Evolutionary conservation across 352 stramenopile genomes (phyloP), one percentile per base, ranked within the genome.

Genomic region (Pythium grandisporangium): DNA sequence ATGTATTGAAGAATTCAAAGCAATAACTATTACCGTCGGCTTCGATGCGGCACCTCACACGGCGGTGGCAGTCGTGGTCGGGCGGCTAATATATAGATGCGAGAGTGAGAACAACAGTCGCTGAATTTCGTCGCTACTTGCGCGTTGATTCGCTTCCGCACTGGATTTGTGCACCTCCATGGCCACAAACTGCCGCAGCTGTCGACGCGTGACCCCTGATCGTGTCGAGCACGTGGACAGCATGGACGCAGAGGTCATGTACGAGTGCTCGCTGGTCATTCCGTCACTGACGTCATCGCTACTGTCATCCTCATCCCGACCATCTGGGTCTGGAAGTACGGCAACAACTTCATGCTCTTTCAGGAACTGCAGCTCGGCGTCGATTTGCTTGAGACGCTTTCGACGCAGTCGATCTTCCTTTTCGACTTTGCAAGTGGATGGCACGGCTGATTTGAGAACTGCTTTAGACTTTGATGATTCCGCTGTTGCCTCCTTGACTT

Each of bases 201-300:
- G 51, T 3, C 68, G 64, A 5, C 66, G 65, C 0, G 72, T 79
- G 33, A 85, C 45, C 4, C 72, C 58, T 4, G 69, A 81, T 11
- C 64, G 61, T 27, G 60, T 73, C 3, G 66, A 85, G 40, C 53
- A 71, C 21, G 63, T 65, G 2, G 72, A 82, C 0, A 61, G 59
- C 8, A 52, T 50, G 0, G 61, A 71, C 4, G 53, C 57, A 8
- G 58, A 53, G 16, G 61, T 77, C 27, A 51, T 41, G 30, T 51
- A 85, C 6, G 72, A 85, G 4, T 51, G 47, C 40, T 79, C 72
- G 30, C 66, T 81, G n/a, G n/a, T n/a, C n/a, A n/a, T n/a, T n/a
- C n/a, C n/a, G n/a, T n/a, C n/a, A n/a, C n/a, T n/a, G n/a, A n/a
- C n/a, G n/a, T n/a, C n/a, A n/a, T n/a, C n/a, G 11, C 42, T 39